Evolutionary conservation across 495 filamentous ascomycete species (phyloP).

Genomic region (Amniculicola lignicola): DNA sequence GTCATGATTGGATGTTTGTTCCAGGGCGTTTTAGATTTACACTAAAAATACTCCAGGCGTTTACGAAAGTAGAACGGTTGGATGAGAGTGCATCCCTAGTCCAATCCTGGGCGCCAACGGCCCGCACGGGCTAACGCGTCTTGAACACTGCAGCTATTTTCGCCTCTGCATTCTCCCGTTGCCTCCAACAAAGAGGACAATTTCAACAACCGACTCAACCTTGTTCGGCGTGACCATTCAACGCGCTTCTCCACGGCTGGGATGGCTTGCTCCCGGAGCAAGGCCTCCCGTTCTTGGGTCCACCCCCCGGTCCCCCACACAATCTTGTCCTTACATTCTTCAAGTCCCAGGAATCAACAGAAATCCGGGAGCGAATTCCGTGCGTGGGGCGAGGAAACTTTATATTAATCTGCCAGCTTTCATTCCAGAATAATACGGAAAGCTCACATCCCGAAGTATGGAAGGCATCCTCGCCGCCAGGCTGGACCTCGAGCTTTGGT

Average conservation of each 20-base stretch:
- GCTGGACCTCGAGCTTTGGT: too few species aligned
- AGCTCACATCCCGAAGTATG: conserved; percentile 5
- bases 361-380: not conserved
- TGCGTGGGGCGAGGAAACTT: too few species aligned
- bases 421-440: conserved; percentile 18
- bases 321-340: not conserved
- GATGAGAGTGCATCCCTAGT: conserved; percentile 1
- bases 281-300: conserved; percentile 12
- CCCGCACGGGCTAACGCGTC: conserved; percentile 7
- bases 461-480: too few species aligned
- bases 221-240: not conserved
- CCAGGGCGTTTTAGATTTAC: not conserved
- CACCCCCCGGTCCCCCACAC: conserved; percentile 5
- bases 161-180: not conserved
- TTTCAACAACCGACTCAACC: conserved; percentile 1
- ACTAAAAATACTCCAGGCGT: conserved; percentile 17
- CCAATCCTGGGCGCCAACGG: conserved; percentile 12
- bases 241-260: not conserved
- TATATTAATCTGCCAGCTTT: not conserved
- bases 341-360: not conserved
- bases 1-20: conserved; percentile 11
- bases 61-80: conserved; percentile 10
- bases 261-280: not conserved
- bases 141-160: conserved; percentile 9
- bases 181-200: not conserved